Evolutionary conservation across 768 basidiomycete species (phyloP).

Genomic region (Trametes punicea): DNA sequence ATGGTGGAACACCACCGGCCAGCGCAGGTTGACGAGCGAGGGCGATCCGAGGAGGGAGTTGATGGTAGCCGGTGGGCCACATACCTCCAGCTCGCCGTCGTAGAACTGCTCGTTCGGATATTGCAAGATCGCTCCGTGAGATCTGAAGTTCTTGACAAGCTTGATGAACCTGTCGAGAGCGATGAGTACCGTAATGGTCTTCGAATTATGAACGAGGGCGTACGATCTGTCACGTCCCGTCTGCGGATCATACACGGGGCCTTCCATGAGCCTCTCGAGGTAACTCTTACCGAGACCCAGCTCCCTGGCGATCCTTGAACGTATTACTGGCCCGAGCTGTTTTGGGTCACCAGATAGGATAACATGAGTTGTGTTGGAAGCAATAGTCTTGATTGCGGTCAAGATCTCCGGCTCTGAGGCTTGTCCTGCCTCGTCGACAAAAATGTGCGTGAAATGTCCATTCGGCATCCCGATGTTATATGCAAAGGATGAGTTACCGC

Average conservation of each 20-base stretch:
- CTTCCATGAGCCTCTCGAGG: slow-evolving; percentile 47
- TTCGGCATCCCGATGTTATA: slow-evolving; percentile 53
- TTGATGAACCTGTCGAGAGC: slow-evolving; percentile 10
- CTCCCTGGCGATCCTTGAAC: slow-evolving; percentile 51
- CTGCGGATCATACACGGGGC: slow-evolving; percentile 28
- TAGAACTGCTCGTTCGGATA: slow-evolving; percentile 53
- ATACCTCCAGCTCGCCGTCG: slow-evolving; percentile 30
- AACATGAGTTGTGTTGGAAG: slow-evolving; percentile 50
- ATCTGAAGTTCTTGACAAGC: slow-evolving; percentile 56
- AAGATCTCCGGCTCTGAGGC: slow-evolving; percentile 68
- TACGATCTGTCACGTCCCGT: slow-evolving; percentile 31
- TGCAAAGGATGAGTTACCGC: slow-evolving; percentile 56
- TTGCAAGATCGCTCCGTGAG: slow-evolving; percentile 49
- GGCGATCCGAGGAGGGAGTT: slow-evolving; percentile 25
- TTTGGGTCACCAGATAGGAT: slow-evolving; percentile 68
- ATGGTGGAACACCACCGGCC: slow-evolving; percentile 36
- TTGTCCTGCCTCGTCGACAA: slow-evolving; percentile 72
- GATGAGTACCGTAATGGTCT: not conserved
- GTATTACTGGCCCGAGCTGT: slow-evolving; percentile 68
- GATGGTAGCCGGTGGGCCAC: slow-evolving; percentile 28
- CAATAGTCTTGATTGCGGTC: slow-evolving; percentile 59
- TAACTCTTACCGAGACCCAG: slow-evolving; percentile 60
- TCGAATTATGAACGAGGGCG: slow-evolving; percentile 2
- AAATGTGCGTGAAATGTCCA: slow-evolving; percentile 66
- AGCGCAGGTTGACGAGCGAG: slow-evolving; percentile 28